Conservation (phyloP, 768 basidiomycete genomes). For the Pholiota molesta region DNA sequence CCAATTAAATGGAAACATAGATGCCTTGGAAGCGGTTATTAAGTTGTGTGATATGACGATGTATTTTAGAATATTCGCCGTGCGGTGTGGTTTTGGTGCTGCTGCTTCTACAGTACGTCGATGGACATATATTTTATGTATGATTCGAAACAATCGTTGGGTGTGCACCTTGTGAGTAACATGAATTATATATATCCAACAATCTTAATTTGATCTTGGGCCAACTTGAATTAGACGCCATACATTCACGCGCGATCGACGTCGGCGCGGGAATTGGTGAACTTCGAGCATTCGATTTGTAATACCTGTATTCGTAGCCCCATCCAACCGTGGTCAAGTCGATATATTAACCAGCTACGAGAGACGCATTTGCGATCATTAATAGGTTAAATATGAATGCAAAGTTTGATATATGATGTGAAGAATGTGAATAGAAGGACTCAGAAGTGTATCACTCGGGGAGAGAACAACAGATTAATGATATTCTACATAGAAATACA, state of each 20-base stretch:
- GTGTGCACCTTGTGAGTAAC: neutral
- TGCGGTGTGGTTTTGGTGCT: too few species aligned
- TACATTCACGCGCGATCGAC: neutral
- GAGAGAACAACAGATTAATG: neutral
- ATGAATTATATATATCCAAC: neutral
- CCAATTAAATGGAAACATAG: too few species aligned
- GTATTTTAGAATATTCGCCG: too few species aligned
- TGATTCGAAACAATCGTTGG: too few species aligned
- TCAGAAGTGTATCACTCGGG: slow-evolving; percentile 7
- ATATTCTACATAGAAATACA: slow-evolving; percentile 27
- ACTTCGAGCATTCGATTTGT: neutral
- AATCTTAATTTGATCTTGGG: too few species aligned
- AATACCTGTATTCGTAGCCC: neutral
- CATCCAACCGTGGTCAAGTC: neutral
- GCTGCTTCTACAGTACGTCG: too few species aligned
- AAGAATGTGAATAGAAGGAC: neutral
- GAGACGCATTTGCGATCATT: neutral
- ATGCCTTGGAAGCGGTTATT: too few species aligned
- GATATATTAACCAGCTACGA: neutral
- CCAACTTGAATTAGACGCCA: neutral
- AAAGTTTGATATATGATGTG: slow-evolving; percentile 1
- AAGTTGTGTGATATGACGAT: too few species aligned
- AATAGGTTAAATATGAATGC: neutral
- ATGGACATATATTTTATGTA: too few species aligned
- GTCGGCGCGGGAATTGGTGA: neutral